These are phyloP conservation scores for Tritrichomonas musculus DNA, from an alignment of 208 protist genomes.

Conservation along the genomic window DNA sequence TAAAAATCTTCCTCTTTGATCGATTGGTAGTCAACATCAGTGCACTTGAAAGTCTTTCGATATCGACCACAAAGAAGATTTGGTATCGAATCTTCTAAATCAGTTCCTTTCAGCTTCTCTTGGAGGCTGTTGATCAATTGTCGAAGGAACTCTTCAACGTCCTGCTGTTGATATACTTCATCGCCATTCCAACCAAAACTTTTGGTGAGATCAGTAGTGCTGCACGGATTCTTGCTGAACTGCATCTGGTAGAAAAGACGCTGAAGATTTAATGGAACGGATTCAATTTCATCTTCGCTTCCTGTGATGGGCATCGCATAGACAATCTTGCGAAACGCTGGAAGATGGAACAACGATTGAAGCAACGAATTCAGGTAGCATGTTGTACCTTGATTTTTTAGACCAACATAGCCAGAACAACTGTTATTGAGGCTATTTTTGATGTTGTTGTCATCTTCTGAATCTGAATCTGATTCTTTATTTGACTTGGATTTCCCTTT, in stretches of 20 bases:
- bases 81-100: conserved; percentile 33
- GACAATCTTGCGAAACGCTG: conserved; percentile 49
- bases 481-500: no score
- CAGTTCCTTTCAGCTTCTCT: conserved; percentile 66
- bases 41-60: not conserved
- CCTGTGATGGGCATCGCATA: not conserved
- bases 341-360: conserved; percentile 65
- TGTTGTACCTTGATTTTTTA: conserved; percentile 74
- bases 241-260: conserved; percentile 71
- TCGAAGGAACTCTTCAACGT: conserved; percentile 68
- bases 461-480: no score
- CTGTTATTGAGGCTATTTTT: no score
- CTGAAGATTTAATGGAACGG: conserved; percentile 66
- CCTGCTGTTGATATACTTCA: conserved; percentile 74
- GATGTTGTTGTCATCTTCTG: no score
- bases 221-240: conserved; percentile 47
- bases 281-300: not conserved
- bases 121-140: conserved; percentile 73
- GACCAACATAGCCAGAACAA: conserved; percentile 64
- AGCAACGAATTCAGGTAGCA: conserved; percentile 79
- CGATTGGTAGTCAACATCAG: not conserved
- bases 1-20: not conserved
- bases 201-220: conserved; percentile 52
- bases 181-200: not conserved
- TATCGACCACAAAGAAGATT: not conserved